A percentile compares a stretch with the other conserved stretches of the same genome.
Conservation (phyloP, 768 basidiomycete genomes). For the Auriscalpium microsporum region DNA sequence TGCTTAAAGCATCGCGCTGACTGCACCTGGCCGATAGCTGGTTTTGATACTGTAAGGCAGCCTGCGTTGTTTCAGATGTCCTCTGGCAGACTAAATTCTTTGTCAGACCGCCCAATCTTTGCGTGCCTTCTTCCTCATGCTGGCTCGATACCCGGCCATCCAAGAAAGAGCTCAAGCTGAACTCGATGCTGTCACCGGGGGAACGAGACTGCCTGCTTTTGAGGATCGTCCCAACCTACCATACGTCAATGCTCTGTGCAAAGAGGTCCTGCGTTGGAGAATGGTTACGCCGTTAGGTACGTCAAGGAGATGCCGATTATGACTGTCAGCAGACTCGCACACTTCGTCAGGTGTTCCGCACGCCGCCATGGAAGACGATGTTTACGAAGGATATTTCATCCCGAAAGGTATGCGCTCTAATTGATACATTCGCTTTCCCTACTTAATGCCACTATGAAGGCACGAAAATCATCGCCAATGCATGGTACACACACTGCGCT, state of each 20-base stretch:
- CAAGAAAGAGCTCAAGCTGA: too few species aligned
- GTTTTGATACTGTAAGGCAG: too few species aligned
- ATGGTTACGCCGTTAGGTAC: conserved; percentile 4
- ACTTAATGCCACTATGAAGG: not conserved
- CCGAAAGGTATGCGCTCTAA: not conserved
- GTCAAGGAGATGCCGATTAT: not conserved
- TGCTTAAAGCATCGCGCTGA: too few species aligned
- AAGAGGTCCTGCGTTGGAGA: conserved; percentile 20
- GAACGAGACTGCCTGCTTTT: conserved; percentile 18
- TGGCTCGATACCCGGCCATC: too few species aligned
- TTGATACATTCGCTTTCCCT: not conserved
- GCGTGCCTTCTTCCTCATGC: too few species aligned
- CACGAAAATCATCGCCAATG: not conserved
- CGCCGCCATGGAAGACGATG: not conserved
- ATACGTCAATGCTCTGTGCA: conserved; percentile 10
- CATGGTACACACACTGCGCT: not conserved
- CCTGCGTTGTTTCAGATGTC: too few species aligned
- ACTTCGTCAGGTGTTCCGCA: not conserved
- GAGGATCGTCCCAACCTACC: conserved; percentile 11
- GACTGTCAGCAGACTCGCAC: too few species aligned
- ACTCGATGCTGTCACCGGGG: too few species aligned
- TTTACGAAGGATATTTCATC: not conserved
- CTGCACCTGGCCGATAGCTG: too few species aligned
- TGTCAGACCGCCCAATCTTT: too few species aligned
- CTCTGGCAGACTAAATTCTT: too few species aligned